Evolutionary conservation across 2,329 filamentous ascomycete species (phyloP).

Genomic region (Parascedosporium putredinis): DNA sequence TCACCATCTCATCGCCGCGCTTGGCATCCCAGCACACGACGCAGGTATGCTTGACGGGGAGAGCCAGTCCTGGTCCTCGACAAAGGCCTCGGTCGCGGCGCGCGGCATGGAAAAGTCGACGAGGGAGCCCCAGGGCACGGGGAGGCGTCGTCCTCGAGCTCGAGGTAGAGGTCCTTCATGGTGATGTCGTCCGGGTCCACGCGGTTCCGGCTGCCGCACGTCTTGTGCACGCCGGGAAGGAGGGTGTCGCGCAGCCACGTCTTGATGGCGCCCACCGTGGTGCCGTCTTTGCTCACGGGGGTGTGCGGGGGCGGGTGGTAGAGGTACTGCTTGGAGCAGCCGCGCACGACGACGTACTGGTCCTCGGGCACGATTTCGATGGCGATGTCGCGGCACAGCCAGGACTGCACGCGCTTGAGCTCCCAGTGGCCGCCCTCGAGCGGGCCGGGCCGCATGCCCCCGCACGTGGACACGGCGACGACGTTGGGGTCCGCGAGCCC

Average conservation of each 20-base stretch:
- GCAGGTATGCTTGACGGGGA: neutral
- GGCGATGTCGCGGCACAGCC: neutral
- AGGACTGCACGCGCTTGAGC: neutral
- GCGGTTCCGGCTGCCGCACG: neutral
- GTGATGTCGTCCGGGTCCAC: neutral
- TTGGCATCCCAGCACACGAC: neutral
- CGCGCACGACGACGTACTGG: conserved; percentile 1
- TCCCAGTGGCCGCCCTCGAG: conserved; percentile 5
- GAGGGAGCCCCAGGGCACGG: neutral
- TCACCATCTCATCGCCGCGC: neutral
- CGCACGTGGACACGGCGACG: neutral
- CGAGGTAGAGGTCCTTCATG: neutral
- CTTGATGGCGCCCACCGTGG: neutral
- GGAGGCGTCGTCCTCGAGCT: neutral
- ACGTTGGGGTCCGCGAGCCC: neutral
- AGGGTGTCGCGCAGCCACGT: conserved; percentile 1
- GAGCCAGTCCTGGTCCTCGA: conserved; percentile 3
- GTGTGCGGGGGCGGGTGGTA: neutral
- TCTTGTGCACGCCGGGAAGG: neutral
- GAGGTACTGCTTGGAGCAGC: conserved; percentile 2
- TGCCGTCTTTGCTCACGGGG: neutral
- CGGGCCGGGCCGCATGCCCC: neutral
- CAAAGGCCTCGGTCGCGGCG: neutral
- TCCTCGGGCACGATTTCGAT: neutral
- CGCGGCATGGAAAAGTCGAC: neutral